Evolutionary conservation across 768 basidiomycete species (phyloP).

Genomic region (Filobasidium floriforme): DNA sequence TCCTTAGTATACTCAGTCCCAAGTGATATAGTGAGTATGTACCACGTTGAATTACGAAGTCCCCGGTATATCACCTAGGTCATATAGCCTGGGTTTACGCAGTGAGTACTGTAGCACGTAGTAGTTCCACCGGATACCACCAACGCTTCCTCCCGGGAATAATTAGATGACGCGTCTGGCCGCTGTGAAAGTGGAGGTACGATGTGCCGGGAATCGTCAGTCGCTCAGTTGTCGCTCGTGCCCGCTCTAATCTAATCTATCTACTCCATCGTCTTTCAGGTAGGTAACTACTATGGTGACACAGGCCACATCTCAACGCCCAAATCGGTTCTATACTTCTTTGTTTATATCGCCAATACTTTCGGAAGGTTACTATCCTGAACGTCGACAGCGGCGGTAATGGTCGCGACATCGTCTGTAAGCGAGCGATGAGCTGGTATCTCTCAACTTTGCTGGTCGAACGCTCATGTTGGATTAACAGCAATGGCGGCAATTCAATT

Average conservation of each 20-base stretch:
- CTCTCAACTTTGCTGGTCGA: not conserved
- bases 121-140: no score
- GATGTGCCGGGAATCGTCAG: not conserved
- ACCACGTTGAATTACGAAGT: no score
- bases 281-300: not conserved
- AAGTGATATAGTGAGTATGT: no score
- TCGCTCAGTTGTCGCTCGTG: not conserved
- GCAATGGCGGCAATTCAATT: slow-evolving; percentile 82
- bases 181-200: not conserved
- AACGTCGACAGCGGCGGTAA: no score
- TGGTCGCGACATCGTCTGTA: not conserved
- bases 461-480: not conserved
- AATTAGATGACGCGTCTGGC: not conserved
- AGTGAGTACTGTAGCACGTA: no score
- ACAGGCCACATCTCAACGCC: no score
- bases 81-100: no score
- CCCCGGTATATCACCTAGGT: no score
- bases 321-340: no score
- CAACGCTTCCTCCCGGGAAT: not conserved
- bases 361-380: no score
- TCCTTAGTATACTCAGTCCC: no score
- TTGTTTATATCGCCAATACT: no score
- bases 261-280: not conserved
- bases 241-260: not conserved
- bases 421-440: not conserved